A percentile compares a stretch with the other conserved stretches of the same genome.
These are phyloP conservation scores for Phytophthora crassamura DNA, from an alignment of 352 stramenopile genomes.

Conservation along the genomic window DNA sequence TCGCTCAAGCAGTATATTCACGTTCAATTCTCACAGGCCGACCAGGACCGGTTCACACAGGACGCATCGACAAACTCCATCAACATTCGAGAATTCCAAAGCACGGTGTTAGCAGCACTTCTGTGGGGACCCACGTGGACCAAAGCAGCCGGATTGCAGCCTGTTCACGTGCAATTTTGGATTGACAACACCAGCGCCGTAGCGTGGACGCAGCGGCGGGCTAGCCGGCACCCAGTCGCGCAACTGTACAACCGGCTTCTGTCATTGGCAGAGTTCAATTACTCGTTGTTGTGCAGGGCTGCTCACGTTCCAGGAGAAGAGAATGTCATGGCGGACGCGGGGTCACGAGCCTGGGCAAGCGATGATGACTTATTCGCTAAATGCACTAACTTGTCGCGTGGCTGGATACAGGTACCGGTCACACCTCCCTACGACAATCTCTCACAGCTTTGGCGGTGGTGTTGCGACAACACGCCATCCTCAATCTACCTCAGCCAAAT, in stretches of 20 bases:
- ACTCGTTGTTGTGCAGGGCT: not conserved
- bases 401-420: slow-evolving; percentile 11
- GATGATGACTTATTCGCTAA: not conserved
- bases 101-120: not conserved
- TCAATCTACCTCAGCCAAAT: slow-evolving; percentile 17
- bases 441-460: slow-evolving; percentile 12
- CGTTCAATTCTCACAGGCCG: not conserved
- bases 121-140: not conserved
- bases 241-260: slow-evolving; percentile 11
- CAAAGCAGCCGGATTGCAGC: not conserved
- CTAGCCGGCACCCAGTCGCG: slow-evolving; percentile 2
- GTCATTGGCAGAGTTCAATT: not conserved
- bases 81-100: slow-evolving; percentile 2
- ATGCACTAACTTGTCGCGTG: slow-evolving; percentile 19
- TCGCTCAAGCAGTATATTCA: slow-evolving; percentile 6
- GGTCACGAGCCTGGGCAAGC: slow-evolving; percentile 18
- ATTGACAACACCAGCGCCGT: slow-evolving; percentile 8
- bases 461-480: slow-evolving; percentile 2
- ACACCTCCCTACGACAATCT: slow-evolving; percentile 19
- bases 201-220: not conserved
- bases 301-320: slow-evolving; percentile 13
- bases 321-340: slow-evolving; percentile 20
- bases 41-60: not conserved
- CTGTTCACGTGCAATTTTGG: not conserved
- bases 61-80: not conserved